phyloP scores from a whole-genome alignment of 768 basidiomycete genomes.

The Mycena epipterygia region DNA sequence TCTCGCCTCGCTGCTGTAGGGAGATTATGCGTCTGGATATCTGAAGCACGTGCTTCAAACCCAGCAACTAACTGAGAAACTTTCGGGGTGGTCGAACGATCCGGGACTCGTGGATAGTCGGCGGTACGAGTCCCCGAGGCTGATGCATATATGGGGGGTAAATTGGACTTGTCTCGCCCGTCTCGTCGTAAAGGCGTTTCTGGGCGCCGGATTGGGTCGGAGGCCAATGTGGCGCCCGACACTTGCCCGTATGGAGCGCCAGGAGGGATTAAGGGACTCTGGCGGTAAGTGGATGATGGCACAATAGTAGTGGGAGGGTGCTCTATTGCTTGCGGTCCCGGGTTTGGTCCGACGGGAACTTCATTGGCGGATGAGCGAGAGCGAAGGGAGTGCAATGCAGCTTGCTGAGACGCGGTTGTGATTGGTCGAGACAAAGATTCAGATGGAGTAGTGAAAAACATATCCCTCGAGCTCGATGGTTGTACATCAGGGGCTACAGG shows the following conservation, averaged over 20 bases:
- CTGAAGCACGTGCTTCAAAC: conserved; percentile 33
- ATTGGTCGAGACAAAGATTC: conserved; percentile 20
- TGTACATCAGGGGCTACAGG: conserved; percentile 3
- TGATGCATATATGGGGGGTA: conserved; percentile 32
- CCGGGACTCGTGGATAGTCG: conserved; percentile 6
- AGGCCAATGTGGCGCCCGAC: not conserved
- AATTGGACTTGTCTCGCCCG: conserved; percentile 16
- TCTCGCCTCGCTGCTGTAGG: conserved; percentile 7
- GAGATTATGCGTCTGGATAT: conserved; percentile 5
- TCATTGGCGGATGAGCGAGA: not conserved
- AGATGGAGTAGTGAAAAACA: conserved; percentile 21
- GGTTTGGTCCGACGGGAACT: not conserved
- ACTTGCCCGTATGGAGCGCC: not conserved
- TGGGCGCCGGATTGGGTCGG: conserved; percentile 8
- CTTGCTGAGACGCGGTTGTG: conserved; percentile 17
- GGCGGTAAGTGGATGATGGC: conserved; percentile 9
- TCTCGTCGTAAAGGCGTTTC: conserved; percentile 23
- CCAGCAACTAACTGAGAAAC: conserved; percentile 34
- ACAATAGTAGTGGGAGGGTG: not conserved
- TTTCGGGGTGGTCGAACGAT: conserved; percentile 26
- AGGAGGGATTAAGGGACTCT: not conserved
- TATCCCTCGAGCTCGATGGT: conserved; percentile 19
- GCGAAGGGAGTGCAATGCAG: conserved; percentile 7
- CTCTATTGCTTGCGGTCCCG: not conserved
- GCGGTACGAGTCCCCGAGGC: not conserved